Evolutionary conservation across 2,329 filamentous ascomycete species (phyloP).

Genomic region (Venturia oleaginea): DNA sequence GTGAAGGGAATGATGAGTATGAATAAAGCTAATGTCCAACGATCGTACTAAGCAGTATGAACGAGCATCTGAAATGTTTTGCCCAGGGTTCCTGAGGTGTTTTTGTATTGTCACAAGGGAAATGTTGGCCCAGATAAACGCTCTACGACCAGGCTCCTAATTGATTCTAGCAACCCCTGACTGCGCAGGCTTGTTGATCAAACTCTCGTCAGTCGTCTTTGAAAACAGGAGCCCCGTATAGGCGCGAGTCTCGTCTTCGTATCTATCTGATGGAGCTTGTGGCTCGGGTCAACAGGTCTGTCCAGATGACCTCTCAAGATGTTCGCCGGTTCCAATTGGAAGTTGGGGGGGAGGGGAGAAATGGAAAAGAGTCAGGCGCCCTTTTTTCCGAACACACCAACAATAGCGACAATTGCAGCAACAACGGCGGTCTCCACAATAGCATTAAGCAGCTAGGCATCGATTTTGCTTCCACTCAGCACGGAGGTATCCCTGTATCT

Average conservation of each 20-base stretch:
- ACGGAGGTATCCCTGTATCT: neutral
- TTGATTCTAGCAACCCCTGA: neutral
- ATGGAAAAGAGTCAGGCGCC: neutral
- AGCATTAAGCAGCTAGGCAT: neutral
- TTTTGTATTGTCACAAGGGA: neutral
- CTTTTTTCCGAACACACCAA: neutral
- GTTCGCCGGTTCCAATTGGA: neutral
- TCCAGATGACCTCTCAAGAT: neutral
- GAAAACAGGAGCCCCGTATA: neutral
- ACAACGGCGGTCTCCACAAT: neutral
- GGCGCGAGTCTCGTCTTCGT: neutral
- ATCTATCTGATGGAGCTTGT: neutral
- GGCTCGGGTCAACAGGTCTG: neutral
- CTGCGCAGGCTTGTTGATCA: neutral
- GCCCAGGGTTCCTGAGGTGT: neutral
- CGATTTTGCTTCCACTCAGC: neutral
- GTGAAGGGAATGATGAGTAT: neutral
- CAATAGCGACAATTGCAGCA: neutral
- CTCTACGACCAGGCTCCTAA: neutral
- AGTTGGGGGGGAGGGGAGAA: neutral
- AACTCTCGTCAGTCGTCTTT: neutral
- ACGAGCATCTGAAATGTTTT: neutral
- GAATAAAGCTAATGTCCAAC: neutral
- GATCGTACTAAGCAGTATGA: neutral
- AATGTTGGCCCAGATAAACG: no score